phyloP scores from a whole-genome alignment of 2,329 filamentous ascomycete genomes.

The Aspergillus bombycis region DNA sequence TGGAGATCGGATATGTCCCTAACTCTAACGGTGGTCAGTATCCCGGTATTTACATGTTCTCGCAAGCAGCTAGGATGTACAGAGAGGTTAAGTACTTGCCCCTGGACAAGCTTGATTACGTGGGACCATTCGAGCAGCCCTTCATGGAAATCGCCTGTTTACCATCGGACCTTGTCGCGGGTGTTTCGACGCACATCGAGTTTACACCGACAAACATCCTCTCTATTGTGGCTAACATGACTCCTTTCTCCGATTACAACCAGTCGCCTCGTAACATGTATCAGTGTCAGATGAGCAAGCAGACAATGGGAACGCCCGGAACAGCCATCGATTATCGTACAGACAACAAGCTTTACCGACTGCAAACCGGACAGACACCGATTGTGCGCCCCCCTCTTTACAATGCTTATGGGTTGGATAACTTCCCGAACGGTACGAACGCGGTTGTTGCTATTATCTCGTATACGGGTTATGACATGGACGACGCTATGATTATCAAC shows the following conservation, averaged over 20 bases:
- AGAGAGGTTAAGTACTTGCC: constrained; percentile 91
- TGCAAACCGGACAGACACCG: constrained; percentile 95
- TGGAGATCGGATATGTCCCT: constrained; percentile 92
- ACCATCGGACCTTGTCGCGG: constrained; percentile 84
- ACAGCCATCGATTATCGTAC: constrained; percentile 83
- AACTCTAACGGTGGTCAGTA: constrained; percentile 90
- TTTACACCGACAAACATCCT: constrained; percentile 94
- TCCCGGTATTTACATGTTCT: constrained; percentile 92
- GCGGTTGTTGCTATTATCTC: constrained; percentile 96
- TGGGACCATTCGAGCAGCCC: constrained; percentile 93
- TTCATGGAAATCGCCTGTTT: constrained; percentile 97
- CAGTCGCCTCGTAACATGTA: constrained; percentile 99
- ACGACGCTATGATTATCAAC: constrained; percentile 99
- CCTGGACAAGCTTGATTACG: constrained; percentile 80
- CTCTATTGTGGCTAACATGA: constrained; percentile 97
- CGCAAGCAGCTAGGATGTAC: constrained; percentile 81
- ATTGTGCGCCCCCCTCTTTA: constrained; percentile 90
- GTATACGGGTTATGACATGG: constrained; percentile 99
- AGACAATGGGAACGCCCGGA: constrained; percentile 96
- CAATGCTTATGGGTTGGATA: constrained; percentile 95
- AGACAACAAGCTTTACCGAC: constrained; percentile 93
- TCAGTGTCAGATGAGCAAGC: constrained; percentile 98
- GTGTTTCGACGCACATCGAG: constrained; percentile 90
- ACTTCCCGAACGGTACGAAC: constrained; percentile 96
- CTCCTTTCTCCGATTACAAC: constrained; percentile 97